Conservation (phyloP, 768 basidiomycete species). For the Trametopsis cervina region DNA sequence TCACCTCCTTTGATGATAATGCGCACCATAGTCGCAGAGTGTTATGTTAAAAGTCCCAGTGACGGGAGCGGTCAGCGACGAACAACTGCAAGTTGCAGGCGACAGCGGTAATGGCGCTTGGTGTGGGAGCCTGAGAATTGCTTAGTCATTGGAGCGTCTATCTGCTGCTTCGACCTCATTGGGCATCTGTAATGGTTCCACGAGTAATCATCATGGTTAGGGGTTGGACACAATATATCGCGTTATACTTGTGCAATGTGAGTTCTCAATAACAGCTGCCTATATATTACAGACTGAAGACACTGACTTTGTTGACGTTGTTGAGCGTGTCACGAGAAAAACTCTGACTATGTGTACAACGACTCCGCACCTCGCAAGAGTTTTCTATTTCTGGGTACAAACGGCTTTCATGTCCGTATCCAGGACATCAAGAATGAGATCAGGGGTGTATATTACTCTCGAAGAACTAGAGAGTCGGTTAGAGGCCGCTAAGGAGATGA, state of each 20-base stretch:
- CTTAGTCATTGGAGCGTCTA: too few relatives aligned
- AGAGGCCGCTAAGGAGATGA: conserved; percentile 7
- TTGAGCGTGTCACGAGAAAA: conserved; percentile 10
- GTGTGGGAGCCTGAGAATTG: background rate
- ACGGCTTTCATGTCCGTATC: conserved; percentile 7
- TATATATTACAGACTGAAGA: too few relatives aligned
- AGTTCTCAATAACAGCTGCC: too few relatives aligned
- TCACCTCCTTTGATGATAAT: conserved; percentile 88
- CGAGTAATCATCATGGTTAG: too few relatives aligned
- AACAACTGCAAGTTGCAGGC: background rate
- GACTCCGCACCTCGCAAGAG: conserved; percentile 1
- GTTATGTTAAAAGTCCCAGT: background rate
- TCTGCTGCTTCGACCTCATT: too few relatives aligned
- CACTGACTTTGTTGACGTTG: too few relatives aligned
- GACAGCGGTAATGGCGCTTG: background rate
- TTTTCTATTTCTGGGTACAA: conserved; percentile 13
- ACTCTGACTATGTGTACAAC: conserved; percentile 10
- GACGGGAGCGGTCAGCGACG: background rate
- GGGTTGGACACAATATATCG: background rate
- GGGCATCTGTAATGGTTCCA: too few relatives aligned
- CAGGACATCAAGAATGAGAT: conserved; percentile 1
- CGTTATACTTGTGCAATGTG: too few relatives aligned
- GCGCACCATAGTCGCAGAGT: conserved; percentile 53
- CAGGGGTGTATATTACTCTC: background rate
- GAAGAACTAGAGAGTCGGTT: conserved; percentile 4